Conservation (phyloP, 805 yeast species). For the Candida xyloterini region DNA sequence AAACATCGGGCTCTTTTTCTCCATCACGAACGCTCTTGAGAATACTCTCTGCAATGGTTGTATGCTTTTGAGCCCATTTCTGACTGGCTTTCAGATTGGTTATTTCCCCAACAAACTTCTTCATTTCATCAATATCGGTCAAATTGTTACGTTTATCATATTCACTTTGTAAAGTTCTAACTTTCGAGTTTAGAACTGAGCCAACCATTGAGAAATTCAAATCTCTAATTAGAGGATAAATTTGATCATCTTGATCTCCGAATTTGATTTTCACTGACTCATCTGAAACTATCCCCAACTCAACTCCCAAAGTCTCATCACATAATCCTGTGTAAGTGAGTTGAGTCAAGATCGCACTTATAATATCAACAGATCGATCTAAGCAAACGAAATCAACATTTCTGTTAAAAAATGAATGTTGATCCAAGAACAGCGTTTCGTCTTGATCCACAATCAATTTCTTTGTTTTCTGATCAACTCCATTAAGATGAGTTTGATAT, state of each 20-base stretch:
- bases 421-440: conserved; percentile 34
- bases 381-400: conserved; percentile 72
- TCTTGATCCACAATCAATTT: conserved; percentile 32
- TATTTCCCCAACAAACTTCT: conserved; percentile 66
- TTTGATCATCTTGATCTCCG: conserved; percentile 41
- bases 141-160: conserved; percentile 60
- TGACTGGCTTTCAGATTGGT: conserved; percentile 67
- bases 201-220: conserved; percentile 82
- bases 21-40: conserved; percentile 33
- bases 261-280: conserved; percentile 19
- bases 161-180: conserved; percentile 65
- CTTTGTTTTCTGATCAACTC: conserved; percentile 35
- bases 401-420: conserved; percentile 33
- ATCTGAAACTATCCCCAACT: conserved; percentile 35
- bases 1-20: conserved; percentile 13
- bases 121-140: conserved; percentile 61
- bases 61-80: conserved; percentile 66
- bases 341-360: conserved; percentile 72
- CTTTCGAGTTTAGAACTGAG: conserved; percentile 61
- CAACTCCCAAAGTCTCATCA: conserved; percentile 63
- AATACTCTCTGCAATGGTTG: conserved; percentile 66
- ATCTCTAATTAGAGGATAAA: conserved; percentile 52
- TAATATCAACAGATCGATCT: conserved; percentile 73
- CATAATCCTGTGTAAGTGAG: conserved; percentile 79
- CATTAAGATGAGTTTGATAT: conserved; percentile 28